phyloP scores from a whole-genome alignment of 306 rosid species.

The Castanea crenata region DNA sequence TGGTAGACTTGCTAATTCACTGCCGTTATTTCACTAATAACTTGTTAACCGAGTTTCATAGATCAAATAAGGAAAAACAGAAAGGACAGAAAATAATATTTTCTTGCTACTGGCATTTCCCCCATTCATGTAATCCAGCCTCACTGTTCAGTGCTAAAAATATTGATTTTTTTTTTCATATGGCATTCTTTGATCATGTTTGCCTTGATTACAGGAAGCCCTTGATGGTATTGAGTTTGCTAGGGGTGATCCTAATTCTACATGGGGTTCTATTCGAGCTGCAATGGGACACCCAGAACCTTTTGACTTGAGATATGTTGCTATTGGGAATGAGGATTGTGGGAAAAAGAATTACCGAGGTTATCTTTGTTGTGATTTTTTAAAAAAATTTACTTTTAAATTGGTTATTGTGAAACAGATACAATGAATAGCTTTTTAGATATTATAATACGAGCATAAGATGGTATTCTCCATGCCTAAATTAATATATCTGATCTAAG shows the following conservation, averaged over 20 bases:
- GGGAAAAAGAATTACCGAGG: slow-evolving; percentile 58
- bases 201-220: slow-evolving; percentile 63
- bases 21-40: not conserved
- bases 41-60: not conserved
- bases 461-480: not conserved
- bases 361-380: slow-evolving; percentile 15
- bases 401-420: not conserved
- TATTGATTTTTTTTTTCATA: not conserved
- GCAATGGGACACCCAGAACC: slow-evolving; percentile 80
- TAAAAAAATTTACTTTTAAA: not conserved
- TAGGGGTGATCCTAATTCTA: slow-evolving; percentile 56
- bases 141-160: not conserved
- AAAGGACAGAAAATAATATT: not conserved
- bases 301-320: slow-evolving; percentile 65
- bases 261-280: slow-evolving; percentile 78
- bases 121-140: not conserved
- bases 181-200: not conserved
- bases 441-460: not conserved
- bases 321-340: slow-evolving; percentile 86
- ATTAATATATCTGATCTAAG: not conserved
- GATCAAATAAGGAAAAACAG: not conserved
- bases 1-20: not conserved
- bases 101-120: not conserved
- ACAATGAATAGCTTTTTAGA: not conserved
- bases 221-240: slow-evolving; percentile 94